Evolutionary conservation across 148 eudicot species (phyloP).

Genomic region (Euryodendron excelsum): DNA sequence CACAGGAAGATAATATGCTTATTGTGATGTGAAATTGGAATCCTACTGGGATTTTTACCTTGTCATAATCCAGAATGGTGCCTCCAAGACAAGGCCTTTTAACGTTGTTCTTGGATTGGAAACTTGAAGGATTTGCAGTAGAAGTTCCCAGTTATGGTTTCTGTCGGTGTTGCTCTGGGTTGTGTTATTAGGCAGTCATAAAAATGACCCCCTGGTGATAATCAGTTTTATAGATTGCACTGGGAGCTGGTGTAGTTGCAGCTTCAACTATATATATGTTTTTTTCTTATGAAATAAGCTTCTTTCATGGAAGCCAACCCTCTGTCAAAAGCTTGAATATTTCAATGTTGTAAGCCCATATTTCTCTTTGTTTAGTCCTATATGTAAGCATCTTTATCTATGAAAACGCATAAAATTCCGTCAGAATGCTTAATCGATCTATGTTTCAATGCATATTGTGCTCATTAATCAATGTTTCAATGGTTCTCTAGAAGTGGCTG

Average conservation of each 20-base stretch:
- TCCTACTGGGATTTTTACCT: slow-evolving; percentile 14
- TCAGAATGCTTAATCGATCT: background rate
- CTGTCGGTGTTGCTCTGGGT: slow-evolving; percentile 2
- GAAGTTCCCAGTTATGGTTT: background rate
- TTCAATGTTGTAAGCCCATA: background rate
- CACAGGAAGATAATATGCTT: slow-evolving; percentile 18
- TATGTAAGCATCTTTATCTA: background rate
- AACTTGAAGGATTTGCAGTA: background rate
- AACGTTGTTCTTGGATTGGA: slow-evolving; percentile 44
- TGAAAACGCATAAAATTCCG: background rate
- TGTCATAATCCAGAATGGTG: slow-evolving; percentile 15
- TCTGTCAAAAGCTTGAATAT: slow-evolving; percentile 9
- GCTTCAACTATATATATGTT: slow-evolving; percentile 9
- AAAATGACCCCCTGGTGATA: slow-evolving; percentile 4
- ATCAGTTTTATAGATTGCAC: slow-evolving; percentile 29
- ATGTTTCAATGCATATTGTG: too few relatives aligned
- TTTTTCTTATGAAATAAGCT: background rate
- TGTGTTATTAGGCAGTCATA: background rate
- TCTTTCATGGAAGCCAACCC: slow-evolving; percentile 11
- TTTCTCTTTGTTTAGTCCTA: background rate
- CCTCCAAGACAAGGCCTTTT: slow-evolving; percentile 57
- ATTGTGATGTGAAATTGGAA: slow-evolving; percentile 10
- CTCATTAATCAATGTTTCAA: too few relatives aligned
- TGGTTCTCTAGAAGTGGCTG: too few relatives aligned
- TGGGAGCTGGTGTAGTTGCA: slow-evolving; percentile 18